These are phyloP conservation scores for Exophiala sp. DNA, from an alignment of 2,329 filamentous ascomycete genomes.

Conservation along the genomic window DNA sequence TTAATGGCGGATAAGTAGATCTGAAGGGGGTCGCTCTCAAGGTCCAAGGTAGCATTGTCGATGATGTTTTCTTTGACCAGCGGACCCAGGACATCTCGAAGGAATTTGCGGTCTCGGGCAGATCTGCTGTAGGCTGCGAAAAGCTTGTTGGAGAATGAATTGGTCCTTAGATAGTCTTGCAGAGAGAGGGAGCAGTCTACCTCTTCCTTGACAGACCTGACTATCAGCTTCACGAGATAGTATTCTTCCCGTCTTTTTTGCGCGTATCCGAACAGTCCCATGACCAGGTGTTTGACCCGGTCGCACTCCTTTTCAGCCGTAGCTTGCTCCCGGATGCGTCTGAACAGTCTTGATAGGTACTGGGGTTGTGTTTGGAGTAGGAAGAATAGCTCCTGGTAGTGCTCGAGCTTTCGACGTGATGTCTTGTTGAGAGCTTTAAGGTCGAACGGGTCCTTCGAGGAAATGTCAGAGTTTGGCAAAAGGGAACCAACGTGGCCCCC, in stretches of 20 bases:
- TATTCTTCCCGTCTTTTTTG: constrained; percentile 97
- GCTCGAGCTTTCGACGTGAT: constrained; percentile 88
- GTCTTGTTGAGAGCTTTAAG: constrained; percentile 96
- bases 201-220: constrained; percentile 77
- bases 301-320: constrained; percentile 89
- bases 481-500: constrained; percentile 81
- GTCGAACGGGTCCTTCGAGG: constrained; percentile 87
- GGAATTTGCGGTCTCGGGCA: constrained; percentile 83
- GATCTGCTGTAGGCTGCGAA: constrained; percentile 83
- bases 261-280: constrained; percentile 94
- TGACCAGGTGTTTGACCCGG: constrained; percentile 84
- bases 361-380: constrained; percentile 93
- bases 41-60: constrained; percentile 80
- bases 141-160: constrained; percentile 88
- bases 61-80: constrained; percentile 88
- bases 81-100: constrained; percentile 77
- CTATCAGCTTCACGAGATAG: constrained; percentile 83
- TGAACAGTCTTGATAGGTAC: constrained; percentile 85
- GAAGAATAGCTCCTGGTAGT: constrained; percentile 97
- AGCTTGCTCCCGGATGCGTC: constrained; percentile 71
- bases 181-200: constrained; percentile 65
- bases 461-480: constrained; percentile 79
- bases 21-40: constrained; percentile 95
- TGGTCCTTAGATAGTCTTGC: constrained; percentile 81
- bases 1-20: constrained; percentile 95